Base-by-base conservation (phyloP, 345 rosid genomes). In the Hirschfeldia incana region DNA sequence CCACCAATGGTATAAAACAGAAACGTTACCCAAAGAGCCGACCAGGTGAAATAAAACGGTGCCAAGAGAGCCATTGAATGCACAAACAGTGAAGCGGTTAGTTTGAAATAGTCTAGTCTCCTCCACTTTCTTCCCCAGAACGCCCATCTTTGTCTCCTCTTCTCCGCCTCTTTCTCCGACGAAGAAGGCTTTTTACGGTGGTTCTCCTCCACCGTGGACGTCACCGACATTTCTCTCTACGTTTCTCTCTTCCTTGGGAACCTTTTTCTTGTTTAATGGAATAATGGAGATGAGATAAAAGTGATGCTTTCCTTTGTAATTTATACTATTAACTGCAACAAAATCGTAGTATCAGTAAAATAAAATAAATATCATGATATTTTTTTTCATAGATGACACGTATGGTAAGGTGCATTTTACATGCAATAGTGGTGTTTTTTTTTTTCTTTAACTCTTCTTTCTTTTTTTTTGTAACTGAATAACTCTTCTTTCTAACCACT, bases 31-130 rank as follows among this genome's bases (percentile, higher is more conserved):
- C 88, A 80, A 75, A 92, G 82, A 27, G 97, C 95, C 11, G 77
- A 68, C 94, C 97, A 89, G 3, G 63, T 89, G 88, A 94, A 91
- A 77, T 73, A 82, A 83, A 94, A 88, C 0, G 97, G 98, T 17
- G 94, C 97, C 66, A 88, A 80, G 32, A 92, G 79, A 74, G 84
- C 74, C 33, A 94, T 88, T 66, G 89, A 80, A 81, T 94, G 98
- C 86, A 88, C 82, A 13, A 78, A 82, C 75, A 87, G 49, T 17
- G 92, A 80, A 7, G 85, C 85, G 12, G 85, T 81, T 12, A 83
- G 87, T 57, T 87, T 86, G 4, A 78, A 81, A 16, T 83, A 72
- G 42, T 92, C 98, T 80, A 83, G 17, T 21, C 84, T 66, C 53
- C 80, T 90, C 96, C 97, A 92, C 11, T 79, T 85, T 77, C 97